Percentiles rank a stretch among this genome's conserved stretches.
phyloP scores from a whole-genome alignment of 306 rosid genomes.

The Gastrolobium bilobum region DNA sequence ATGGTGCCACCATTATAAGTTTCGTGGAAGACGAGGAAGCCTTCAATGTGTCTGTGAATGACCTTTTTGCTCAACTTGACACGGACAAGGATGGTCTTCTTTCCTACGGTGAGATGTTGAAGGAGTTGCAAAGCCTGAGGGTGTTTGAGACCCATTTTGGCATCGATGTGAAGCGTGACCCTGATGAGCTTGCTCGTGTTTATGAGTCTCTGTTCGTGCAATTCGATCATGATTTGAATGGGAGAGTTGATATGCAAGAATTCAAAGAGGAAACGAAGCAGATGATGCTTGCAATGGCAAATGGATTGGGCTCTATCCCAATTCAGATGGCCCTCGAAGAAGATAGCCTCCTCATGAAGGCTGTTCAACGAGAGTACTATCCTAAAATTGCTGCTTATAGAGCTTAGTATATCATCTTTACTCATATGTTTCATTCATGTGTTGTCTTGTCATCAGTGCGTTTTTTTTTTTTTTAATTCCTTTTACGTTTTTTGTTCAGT shows the following conservation, averaged over 20 bases:
- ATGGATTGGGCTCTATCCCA: conserved; percentile 60
- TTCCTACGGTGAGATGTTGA: conserved; percentile 67
- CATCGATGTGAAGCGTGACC: conserved; percentile 58
- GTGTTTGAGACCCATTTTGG: conserved; percentile 73
- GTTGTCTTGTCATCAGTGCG: too few species aligned
- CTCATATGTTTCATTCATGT: not conserved
- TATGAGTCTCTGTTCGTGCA: conserved; percentile 59
- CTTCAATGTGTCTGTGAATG: conserved; percentile 35
- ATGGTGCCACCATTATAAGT: conserved; percentile 59
- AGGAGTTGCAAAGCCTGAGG: conserved; percentile 64
- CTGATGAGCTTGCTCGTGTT: conserved; percentile 53
- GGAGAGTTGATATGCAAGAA: conserved; percentile 59
- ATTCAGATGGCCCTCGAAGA: conserved; percentile 65
- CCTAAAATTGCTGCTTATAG: conserved; percentile 35
- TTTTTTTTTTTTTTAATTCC: too few species aligned
- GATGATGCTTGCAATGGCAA: conserved; percentile 72
- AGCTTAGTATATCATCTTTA: too few species aligned
- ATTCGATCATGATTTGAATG: conserved; percentile 65
- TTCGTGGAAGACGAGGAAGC: conserved; percentile 73
- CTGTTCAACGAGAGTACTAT: conserved; percentile 55
- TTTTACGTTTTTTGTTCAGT: not conserved
- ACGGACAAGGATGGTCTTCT: conserved; percentile 58
- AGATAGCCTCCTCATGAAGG: conserved; percentile 61
- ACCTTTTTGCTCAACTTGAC: conserved; percentile 62
- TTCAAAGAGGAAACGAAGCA: conserved; percentile 63